Evolutionary conservation across 192 early-diverging fungal species (phyloP), one percentile per base, ranked within the genome.

Genomic region (Tieghemiomyces parasiticus): DNA sequence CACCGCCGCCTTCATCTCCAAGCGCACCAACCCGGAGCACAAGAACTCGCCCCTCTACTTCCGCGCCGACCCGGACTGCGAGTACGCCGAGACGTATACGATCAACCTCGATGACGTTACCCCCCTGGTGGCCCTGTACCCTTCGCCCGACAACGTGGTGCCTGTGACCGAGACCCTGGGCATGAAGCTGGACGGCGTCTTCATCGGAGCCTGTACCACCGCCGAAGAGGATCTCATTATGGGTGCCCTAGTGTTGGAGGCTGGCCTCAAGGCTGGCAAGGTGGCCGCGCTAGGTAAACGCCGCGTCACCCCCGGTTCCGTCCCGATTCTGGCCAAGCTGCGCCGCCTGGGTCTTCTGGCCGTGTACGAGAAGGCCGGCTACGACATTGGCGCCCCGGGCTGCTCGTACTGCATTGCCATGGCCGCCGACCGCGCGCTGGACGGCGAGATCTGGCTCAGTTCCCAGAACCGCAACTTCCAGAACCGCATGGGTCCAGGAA

Each of bases 381-480:
- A 86, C 70, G 68, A 70, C 46, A 59, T 86, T 48, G 86, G 86
- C 44, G 84, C 83, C 20, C 86, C 86, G 8, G 86, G 86, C 61
- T 88, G 86, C 72, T 81, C 79, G 30, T 88, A 88, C 78, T 88
- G 86, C 70, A 77, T 88, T 60, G 86, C 78, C 42, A 80, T 88
- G 64, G 86, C 81, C 14, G 86, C 86, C 22, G 86, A 88, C 60
- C 74, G 77, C 60, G 86, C 86, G 38, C 79, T 80, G 38, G 84
- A 85, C 46, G 86, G 86, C 42, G 84, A 88, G 67, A 77, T 88
- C 14, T 88, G 86, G 86, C 73, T 88, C 55, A 82, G 80, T 64
- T 86, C 84, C 54, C 86, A 88, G 75, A 88, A 88, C 78, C 78
- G 86, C 65, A 88, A 88, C 67, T 88, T 88, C 66, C 82, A 82